phyloP scores from a whole-genome alignment of 2,329 filamentous ascomycete genomes.

The Fusarium fracticaudum region DNA sequence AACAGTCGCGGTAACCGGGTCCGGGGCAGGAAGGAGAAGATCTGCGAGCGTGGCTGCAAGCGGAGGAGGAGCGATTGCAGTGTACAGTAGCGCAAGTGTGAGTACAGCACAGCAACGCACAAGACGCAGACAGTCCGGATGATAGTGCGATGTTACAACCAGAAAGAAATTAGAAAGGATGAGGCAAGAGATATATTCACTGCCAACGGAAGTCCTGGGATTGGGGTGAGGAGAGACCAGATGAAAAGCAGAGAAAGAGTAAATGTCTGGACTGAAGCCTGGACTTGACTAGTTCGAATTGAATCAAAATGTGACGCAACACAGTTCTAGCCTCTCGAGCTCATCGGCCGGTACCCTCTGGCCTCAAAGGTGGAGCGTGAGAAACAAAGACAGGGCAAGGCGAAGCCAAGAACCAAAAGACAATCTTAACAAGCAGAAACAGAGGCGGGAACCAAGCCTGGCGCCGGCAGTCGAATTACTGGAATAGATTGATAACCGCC shows the following conservation, averaged over 20 bases:
- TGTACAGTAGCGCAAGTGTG: conserved; percentile 4
- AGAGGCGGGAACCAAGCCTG: conserved; percentile 32
- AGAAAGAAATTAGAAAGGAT: neutral
- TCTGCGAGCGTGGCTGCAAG: conserved; percentile 41
- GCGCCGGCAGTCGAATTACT: conserved; percentile 31
- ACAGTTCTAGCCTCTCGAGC: neutral
- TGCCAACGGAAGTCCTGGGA: neutral
- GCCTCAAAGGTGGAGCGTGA: conserved; percentile 15
- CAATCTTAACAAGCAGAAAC: conserved; percentile 2
- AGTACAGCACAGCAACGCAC: neutral
- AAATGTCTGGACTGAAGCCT: neutral
- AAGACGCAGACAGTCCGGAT: neutral
- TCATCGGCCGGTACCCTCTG: neutral
- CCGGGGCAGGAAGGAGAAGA: conserved; percentile 36
- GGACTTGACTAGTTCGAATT: neutral
- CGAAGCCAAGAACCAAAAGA: conserved; percentile 17
- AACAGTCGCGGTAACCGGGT: conserved; percentile 38
- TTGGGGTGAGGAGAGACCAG: neutral
- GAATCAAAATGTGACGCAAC: conserved; percentile 7
- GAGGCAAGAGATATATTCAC: neutral
- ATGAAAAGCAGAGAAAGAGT: conserved; percentile 2
- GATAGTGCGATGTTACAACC: conserved; percentile 25
- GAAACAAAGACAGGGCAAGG: conserved; percentile 7
- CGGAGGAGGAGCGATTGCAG: conserved; percentile 35
- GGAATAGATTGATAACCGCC: conserved; percentile 9